Evolutionary conservation across 2,329 filamentous ascomycete species (phyloP).

Genomic region (Volutella citrinella): DNA sequence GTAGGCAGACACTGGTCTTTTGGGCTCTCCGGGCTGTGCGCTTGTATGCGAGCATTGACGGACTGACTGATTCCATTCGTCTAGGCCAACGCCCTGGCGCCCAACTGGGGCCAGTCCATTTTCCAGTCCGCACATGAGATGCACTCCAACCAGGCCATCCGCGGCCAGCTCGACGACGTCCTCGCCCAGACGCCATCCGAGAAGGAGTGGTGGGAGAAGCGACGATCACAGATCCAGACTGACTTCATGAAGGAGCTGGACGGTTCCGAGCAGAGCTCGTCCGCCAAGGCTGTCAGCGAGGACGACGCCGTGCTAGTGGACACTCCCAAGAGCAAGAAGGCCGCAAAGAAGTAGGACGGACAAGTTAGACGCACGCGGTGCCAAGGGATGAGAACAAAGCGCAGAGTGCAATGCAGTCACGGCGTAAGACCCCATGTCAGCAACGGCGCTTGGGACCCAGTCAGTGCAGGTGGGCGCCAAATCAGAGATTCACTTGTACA

Average conservation of each 20-base stretch:
- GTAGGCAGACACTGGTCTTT: constrained; percentile 51
- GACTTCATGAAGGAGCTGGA: constrained; percentile 86
- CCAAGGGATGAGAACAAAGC: no score
- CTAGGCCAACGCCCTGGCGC: constrained; percentile 85
- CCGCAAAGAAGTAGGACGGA: constrained; percentile 43
- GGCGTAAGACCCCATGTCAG: no score
- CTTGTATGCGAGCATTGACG: background rate
- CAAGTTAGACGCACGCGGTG: no score
- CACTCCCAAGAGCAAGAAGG: constrained; percentile 54
- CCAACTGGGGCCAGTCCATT: constrained; percentile 89
- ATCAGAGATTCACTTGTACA: no score
- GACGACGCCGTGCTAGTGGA: constrained; percentile 71
- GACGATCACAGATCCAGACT: constrained; percentile 66
- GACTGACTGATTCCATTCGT: background rate
- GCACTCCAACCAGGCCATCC: constrained; percentile 75
- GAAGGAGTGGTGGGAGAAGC: constrained; percentile 91
- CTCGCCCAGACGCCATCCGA: constrained; percentile 69
- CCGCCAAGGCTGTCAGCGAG: constrained; percentile 34
- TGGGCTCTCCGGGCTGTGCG: background rate
- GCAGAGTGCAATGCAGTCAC: no score
- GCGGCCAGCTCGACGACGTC: constrained; percentile 71
- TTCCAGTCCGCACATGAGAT: constrained; percentile 99
- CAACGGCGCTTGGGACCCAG: no score
- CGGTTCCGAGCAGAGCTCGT: constrained; percentile 49
- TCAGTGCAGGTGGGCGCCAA: no score